A percentile compares a stretch with the other conserved stretches of the same genome.
phyloP scores from a whole-genome alignment of 805 yeast species.

The Teunomyces kruisii region DNA sequence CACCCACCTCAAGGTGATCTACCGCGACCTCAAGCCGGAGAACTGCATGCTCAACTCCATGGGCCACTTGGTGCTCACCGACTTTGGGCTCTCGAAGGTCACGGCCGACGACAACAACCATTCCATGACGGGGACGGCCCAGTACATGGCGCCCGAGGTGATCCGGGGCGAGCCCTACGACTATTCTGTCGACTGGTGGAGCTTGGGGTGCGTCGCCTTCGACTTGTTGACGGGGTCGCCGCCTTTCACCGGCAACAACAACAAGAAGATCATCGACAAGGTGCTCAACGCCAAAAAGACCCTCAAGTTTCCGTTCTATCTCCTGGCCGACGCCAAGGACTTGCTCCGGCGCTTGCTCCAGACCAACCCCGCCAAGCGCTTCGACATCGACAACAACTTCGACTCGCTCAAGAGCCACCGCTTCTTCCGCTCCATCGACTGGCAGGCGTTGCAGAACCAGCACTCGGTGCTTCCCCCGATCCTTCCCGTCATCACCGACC shows the following conservation, averaged over 20 bases:
- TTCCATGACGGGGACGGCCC: slow-evolving; percentile 46
- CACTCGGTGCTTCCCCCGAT: slow-evolving; percentile 36
- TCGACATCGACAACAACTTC: slow-evolving; percentile 38
- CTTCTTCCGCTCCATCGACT: slow-evolving; percentile 38
- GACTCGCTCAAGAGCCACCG: slow-evolving; percentile 33
- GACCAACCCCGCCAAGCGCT: slow-evolving; percentile 35
- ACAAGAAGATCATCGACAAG: slow-evolving; percentile 40
- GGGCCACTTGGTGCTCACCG: slow-evolving; percentile 45
- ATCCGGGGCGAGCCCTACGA: slow-evolving; percentile 40
- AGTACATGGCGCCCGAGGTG: slow-evolving; percentile 51
- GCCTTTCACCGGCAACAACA: slow-evolving; percentile 44
- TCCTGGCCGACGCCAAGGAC: slow-evolving; percentile 43
- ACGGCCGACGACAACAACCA: slow-evolving; percentile 19
- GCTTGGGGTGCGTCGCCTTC: slow-evolving; percentile 44
- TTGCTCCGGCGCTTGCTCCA: slow-evolving; percentile 37
- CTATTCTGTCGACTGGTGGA: slow-evolving; percentile 49
- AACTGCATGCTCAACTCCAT: slow-evolving; percentile 43
- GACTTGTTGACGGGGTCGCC: slow-evolving; percentile 46
- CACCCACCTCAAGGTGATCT: slow-evolving; percentile 36
- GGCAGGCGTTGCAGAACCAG: slow-evolving; percentile 31
- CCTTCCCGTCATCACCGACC: slow-evolving; percentile 43
- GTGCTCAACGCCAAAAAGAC: slow-evolving; percentile 31
- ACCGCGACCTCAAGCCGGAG: slow-evolving; percentile 46
- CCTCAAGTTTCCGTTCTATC: slow-evolving; percentile 39
- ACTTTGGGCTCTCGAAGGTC: slow-evolving; percentile 45